Base-by-base conservation (phyloP, 2,329 filamentous ascomycete species). In the Bipolaris oryzae region DNA sequence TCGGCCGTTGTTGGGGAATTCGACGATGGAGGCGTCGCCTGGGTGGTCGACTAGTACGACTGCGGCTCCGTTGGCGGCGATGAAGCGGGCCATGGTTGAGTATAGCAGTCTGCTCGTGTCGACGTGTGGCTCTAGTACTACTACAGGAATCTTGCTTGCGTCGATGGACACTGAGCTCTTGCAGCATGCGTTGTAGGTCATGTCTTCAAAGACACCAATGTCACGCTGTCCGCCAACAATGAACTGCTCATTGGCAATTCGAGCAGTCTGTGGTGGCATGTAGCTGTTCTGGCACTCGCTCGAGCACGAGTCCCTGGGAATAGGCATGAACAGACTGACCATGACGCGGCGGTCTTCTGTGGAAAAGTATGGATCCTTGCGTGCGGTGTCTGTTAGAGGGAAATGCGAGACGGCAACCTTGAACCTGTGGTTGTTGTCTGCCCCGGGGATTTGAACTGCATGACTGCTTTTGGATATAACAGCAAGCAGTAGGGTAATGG, bases 41-140 rank as follows among this genome's bases (percentile, higher is more conserved):
- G 82, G 76, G 48, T 84, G 82, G 53, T 85, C 83, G 21, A 85
- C 69, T 0, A 80, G 70, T 11, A 82, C 69, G 2, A 85, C 79
- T 0, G 77, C 71, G 46, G 77, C 80, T 0, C 82, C 82, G 5
- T 77, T 71, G 15, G 78, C 80, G 0, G 81, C 79, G 3, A 85
- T 70, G 3, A 79, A 77, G 2, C 76, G 75, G 1, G 80, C 79
- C 55, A 80, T 74, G 5, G 74, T 76, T 3, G 70, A 75, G 61
- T 84, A 81, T 1, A 81, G 43, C 0, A 80, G 64, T 0, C 81
- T 73, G 0, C 78, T 77, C 5, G 76, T 76, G 3, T 77, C 78
- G 28, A 77, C 72, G 3, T 80, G 82, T 1, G 81, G 77, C 0
- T 79, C 80, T 41, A 85, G 76, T 7, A 84, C 50, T 31, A 82